Base-by-base conservation (phyloP, 2,329 filamentous ascomycete genomes). In the Nigrospora sphaerica region DNA sequence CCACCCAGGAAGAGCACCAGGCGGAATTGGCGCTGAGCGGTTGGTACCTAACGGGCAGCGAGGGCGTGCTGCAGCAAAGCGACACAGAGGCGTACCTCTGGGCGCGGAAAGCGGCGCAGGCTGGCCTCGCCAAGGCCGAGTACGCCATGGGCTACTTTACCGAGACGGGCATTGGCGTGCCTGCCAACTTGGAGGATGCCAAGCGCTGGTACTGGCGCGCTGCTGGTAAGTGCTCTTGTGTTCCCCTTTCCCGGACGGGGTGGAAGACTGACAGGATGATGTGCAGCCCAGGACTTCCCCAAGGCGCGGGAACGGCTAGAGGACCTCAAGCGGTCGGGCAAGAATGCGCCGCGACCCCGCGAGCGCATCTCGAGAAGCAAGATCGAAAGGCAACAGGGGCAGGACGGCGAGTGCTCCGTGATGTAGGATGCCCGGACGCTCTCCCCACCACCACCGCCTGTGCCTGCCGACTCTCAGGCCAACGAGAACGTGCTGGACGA, bases 81-180 rank as follows among this genome's bases (percentile, higher is more conserved):
- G 93, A 98, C 57, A 95, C 88, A 0, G 93, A 98, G 64, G 93
- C 93, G 1, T 98, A 96, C 63, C 78, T 98, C 2, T 98, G 93
- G 93, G 92, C 93, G 12, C 77, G 92, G 18, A 97, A 96, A 67
- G 92, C 93, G 2, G 93, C 93, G 0, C 81, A 84, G 52, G 86
- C 89, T 4, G 90, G 92, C 3, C 69, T 96, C 34, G 83, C 89
- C 9, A 98, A 97, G 72, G 93, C 93, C 0, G 88, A 97, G 69
- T 97, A 96, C 68, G 93, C 92, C 0, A 95, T 98, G 86, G 93
- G 93, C 0, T 96, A 97, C 68, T 96, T 95, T 62, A 95, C 88
- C 1, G 93, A 98, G 67, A 85, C 93, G 42, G 93, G 93, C 12
- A 97, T 98, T 56, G 93, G 93, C 31, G 83, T 88, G 53, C 75